These are phyloP conservation scores for Cyberlindnera petersonii DNA, from an alignment of 805 yeast species.

Conservation along the genomic window DNA sequence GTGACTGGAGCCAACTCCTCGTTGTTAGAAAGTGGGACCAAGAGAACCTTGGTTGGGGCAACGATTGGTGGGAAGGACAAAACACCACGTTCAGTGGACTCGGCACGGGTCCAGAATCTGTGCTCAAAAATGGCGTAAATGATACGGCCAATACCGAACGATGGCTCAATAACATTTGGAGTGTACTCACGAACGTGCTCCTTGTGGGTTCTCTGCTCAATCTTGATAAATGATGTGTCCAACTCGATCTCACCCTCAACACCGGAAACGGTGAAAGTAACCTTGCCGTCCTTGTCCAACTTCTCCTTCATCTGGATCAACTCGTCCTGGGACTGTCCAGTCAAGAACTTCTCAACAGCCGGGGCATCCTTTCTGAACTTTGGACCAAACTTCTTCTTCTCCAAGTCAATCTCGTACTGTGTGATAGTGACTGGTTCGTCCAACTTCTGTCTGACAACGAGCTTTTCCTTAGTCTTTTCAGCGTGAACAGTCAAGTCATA, in stretches of 20 bases:
- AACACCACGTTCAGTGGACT: constrained; percentile 82
- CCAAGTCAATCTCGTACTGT: constrained; percentile 77
- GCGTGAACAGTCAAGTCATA: constrained; percentile 95
- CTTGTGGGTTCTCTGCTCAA: constrained; percentile 72
- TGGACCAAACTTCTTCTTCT: constrained; percentile 97
- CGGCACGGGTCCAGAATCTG: constrained; percentile 91
- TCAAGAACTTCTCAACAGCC: constrained; percentile 77
- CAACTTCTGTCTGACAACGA: constrained; percentile 88
- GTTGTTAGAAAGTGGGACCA: constrained; percentile 90
- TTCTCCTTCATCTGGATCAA: constrained; percentile 72
- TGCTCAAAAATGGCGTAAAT: constrained; percentile 92
- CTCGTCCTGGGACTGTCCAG: constrained; percentile 76
- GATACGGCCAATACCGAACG: constrained; percentile 98
- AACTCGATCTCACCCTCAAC: constrained; percentile 60
- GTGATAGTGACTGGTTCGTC: constrained; percentile 82
- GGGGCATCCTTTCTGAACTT: constrained; percentile 97
- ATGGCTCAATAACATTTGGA: constrained; percentile 98
- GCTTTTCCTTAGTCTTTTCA: constrained; percentile 90
- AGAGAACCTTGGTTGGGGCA: constrained; percentile 95
- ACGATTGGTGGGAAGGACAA: constrained; percentile 91
- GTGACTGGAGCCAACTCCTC: constrained; percentile 75
- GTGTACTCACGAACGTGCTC: constrained; percentile 93
- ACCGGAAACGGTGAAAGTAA: constrained; percentile 65
- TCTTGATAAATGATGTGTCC: constrained; percentile 65
- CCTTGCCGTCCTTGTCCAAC: constrained; percentile 56